Evolutionary conservation across 306 rosid species (phyloP).

Genomic region (Corylus avellana): DNA sequence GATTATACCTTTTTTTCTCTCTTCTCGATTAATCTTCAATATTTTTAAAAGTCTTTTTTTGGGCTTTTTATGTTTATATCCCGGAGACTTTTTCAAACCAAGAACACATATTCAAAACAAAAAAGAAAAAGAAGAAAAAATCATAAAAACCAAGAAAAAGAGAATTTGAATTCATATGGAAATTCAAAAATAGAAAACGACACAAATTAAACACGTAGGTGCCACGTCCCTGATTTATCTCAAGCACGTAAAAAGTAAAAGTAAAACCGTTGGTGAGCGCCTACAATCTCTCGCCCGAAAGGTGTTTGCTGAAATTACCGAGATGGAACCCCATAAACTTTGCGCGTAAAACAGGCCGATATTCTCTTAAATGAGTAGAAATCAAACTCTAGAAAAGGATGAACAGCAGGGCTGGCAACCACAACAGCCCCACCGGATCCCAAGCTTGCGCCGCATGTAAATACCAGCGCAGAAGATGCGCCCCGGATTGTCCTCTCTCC

Average conservation of each 20-base stretch:
- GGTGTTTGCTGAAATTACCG: not conserved
- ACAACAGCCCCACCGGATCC: not conserved
- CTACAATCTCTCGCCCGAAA: not conserved
- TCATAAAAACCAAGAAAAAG: too few species aligned
- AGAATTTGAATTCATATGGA: too few species aligned
- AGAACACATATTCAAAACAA: too few species aligned
- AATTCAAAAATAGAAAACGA: too few species aligned
- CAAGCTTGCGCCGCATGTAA: constrained; percentile 16
- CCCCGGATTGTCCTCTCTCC: constrained; percentile 1
- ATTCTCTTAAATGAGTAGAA: not conserved
- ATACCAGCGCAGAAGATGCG: constrained; percentile 16
- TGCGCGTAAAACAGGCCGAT: not conserved
- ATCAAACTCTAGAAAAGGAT: not conserved
- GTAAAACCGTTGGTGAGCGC: not conserved
- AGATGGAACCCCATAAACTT: not conserved
- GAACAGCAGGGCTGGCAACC: not conserved
- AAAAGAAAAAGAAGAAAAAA: too few species aligned
- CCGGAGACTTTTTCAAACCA: too few species aligned
- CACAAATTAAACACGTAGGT: not conserved
- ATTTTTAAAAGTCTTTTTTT: too few species aligned
- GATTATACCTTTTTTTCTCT: too few species aligned
- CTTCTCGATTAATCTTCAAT: too few species aligned
- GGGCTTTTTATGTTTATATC: too few species aligned
- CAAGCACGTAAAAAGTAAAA: not conserved
- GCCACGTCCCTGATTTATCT: not conserved